Evolutionary conservation across 2,329 filamentous ascomycete genomes (phyloP), one percentile per base, ranked within the genome.

Genomic region (Didymella glomerata): DNA sequence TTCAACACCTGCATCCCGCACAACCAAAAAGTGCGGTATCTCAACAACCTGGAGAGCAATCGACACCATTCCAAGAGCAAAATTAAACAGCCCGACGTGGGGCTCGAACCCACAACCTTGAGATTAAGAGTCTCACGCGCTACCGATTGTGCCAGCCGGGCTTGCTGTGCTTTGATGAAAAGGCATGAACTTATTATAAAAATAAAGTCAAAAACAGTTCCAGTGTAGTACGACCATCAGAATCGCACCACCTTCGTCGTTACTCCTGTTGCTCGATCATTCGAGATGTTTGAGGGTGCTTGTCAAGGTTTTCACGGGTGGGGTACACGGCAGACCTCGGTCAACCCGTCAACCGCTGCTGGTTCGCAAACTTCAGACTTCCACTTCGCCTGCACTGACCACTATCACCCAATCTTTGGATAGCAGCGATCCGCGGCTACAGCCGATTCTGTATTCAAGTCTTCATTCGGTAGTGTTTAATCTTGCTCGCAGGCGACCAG

Each of bases 121-220:
- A 41, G 38, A 41, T 41, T 41, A 41, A 41, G 38, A 41, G 38
- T 41, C 38, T 41, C 38, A 41, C 38, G 38, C 38, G 38, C 38
- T 41, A 41, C 38, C 38, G 38, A 41, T 41, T 41, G 38, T 41
- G 38, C 38, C 38, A 41, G 38, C 38, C 38, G 38, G 38, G 38
- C 38, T 40, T 41, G 38, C 20, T 41, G 18, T 22, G 4, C 20
- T 40, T 40, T 20, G 9, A 40, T 40, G 38, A 2, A 22, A 10
- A 13, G 2, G 8, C 11, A 10, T 0, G 1, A 1, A 18, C 20
- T 9, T 38, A 34, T 38, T 5, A 38, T 38, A 8, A 18, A 9
- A 18, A n/a, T 18, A 18, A n/a, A n/a, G n/a, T n/a, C n/a, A n/a
- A n/a, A n/a, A n/a, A n/a, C n/a, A n/a, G n/a, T n/a, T n/a, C n/a